Conservation (phyloP, 1,139 yeast genomes). For the Candida labiduridarum region DNA sequence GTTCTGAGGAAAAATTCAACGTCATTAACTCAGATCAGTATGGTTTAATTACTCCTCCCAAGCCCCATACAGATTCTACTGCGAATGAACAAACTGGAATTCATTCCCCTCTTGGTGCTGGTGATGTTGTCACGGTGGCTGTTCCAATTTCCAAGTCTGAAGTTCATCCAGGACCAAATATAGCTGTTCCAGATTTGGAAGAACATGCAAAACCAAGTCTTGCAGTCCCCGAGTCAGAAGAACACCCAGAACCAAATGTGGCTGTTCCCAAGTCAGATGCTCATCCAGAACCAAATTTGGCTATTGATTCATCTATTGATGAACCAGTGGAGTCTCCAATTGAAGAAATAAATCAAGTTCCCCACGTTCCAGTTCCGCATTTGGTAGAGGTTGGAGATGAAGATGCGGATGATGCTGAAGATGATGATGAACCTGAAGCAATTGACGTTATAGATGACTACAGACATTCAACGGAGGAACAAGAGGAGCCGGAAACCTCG, state of each 20-base stretch:
- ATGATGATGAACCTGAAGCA: neutral
- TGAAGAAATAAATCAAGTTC: neutral
- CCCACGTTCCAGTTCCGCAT: neutral
- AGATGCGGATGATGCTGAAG: neutral
- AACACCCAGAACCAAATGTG: neutral
- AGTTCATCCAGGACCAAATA: neutral
- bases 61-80: too few relatives aligned
- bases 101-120: neutral
- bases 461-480: neutral
- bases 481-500: neutral
- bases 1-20: neutral
- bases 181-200: too few relatives aligned
- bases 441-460: constrained; percentile 1
- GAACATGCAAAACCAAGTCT: too few relatives aligned
- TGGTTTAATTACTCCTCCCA: too few relatives aligned
- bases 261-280: neutral
- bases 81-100: neutral
- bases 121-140: neutral
- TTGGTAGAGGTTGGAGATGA: neutral
- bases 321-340: neutral
- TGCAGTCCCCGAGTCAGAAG: too few relatives aligned
- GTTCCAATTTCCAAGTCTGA: neutral
- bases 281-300: neutral
- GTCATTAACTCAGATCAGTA: neutral
- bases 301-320: too few relatives aligned